Base-by-base conservation (phyloP, 2,329 filamentous ascomycete species). In the Aspergillus neotritici region DNA sequence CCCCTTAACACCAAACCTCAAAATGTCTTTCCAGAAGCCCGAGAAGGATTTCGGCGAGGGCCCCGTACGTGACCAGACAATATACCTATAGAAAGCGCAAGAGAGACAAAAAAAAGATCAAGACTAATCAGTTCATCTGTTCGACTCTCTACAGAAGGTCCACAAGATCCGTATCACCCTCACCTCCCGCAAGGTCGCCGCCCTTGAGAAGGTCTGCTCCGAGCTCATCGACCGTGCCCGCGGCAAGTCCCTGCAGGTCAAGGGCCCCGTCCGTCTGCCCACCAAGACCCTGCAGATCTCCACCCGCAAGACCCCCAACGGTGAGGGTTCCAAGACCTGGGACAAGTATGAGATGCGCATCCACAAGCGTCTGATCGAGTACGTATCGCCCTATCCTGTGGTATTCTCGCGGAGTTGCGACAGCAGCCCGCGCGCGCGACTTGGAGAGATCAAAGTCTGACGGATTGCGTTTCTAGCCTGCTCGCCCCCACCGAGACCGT, bases 251-350 rank as follows among this genome's bases (percentile, higher is more conserved):
- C 87, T 98, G 67, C 86, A 86, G 71, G 88, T 94, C 78, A 97
- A 97, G 86, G 91, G 93, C 68, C 89, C 91, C 70, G 91, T 97
- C 74, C 89, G 91, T 68, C 86, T 96, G 66, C 89, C 93, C 65
- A 96, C 90, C 79, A 95, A 96, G 85, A 87, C 82, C 72, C 82
- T 97, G 67, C 88, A 93, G 81, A 83, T 95, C 80, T 88, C 87
- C 71, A 95, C 93, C 80, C 86, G 93, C 69, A 98, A 98, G 86
- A 97, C 93, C 57, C 93, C 93, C 72, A 93, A 87, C 77, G 93
- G 93, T 86, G 93, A 98, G 83, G 93, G 93, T 78, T 94, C 86
- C 75, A 98, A 98, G 88, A 98, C 93, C 69, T 98, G 93, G 93
- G 93, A 97, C 73, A 84, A 80, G 74, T 98, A 80, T 75, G 91